Evolutionary conservation across 2,329 filamentous ascomycete genomes (phyloP).

Genomic region (Xylariaceae sp.): DNA sequence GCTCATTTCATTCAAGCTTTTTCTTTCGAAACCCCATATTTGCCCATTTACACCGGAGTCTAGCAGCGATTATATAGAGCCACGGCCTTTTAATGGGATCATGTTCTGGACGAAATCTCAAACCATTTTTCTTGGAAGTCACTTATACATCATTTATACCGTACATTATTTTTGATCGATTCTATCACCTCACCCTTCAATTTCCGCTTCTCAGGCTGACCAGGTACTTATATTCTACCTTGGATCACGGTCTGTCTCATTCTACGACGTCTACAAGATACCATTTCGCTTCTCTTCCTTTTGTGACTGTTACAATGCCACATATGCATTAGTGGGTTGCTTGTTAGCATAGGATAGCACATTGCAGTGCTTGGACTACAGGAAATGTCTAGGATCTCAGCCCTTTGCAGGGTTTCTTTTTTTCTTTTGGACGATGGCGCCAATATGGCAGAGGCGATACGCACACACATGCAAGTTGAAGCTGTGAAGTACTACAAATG

Average conservation of each 20-base stretch:
- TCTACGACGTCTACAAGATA: constrained; percentile 37
- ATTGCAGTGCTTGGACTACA: constrained; percentile 29
- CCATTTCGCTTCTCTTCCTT: constrained; percentile 31
- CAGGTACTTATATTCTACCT: constrained; percentile 5
- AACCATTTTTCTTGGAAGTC: constrained; percentile 19
- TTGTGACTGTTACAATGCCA: constrained; percentile 27
- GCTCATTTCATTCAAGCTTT: constrained; percentile 1
- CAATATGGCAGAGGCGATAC: not conserved
- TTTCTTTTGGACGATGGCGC: not conserved
- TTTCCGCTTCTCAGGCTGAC: not conserved
- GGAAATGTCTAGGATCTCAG: constrained; percentile 21
- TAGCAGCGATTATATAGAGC: constrained; percentile 23
- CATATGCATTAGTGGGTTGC: constrained; percentile 17
- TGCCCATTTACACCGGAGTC: constrained; percentile 23
- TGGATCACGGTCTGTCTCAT: constrained; percentile 7
- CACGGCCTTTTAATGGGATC: constrained; percentile 31
- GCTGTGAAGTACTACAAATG: not conserved
- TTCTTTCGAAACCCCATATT: constrained; percentile 3
- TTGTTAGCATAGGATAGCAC: constrained; percentile 15
- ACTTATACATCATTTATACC: constrained; percentile 27
- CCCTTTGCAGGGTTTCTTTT: constrained; percentile 7
- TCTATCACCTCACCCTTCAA: not conserved
- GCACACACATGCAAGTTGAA: not conserved
- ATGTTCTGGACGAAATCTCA: constrained; percentile 29
- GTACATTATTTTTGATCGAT: constrained; percentile 3